These are phyloP conservation scores for Pythium phragmiticola DNA, from an alignment of 352 stramenopile species.

Conservation along the genomic window DNA sequence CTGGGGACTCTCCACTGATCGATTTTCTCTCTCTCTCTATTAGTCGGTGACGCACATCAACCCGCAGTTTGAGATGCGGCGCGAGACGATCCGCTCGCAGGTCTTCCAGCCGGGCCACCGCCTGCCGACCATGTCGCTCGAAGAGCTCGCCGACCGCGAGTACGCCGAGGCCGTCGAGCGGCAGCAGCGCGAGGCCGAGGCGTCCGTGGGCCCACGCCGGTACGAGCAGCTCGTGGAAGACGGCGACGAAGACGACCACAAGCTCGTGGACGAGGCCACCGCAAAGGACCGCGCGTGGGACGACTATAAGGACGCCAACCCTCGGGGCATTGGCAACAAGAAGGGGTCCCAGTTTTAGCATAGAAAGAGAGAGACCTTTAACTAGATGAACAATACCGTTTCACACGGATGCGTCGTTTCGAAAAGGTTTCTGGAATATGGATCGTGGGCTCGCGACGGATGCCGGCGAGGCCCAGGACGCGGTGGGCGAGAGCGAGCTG, in stretches of 20 bases:
- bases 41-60: slow-evolving; percentile 86
- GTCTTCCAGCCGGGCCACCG: slow-evolving; percentile 97
- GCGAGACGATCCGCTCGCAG: slow-evolving; percentile 78
- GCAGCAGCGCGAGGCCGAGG: slow-evolving; percentile 63
- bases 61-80: slow-evolving; percentile 83
- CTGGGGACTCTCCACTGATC: neutral
- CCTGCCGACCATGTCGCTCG: slow-evolving; percentile 94
- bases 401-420: slow-evolving; percentile 14
- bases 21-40: slow-evolving; percentile 2
- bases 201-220: slow-evolving; percentile 56
- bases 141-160: slow-evolving; percentile 92
- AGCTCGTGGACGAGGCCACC: slow-evolving; percentile 91
- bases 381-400: too few relatives aligned
- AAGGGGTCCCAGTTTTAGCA: slow-evolving; percentile 91
- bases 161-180: slow-evolving; percentile 86
- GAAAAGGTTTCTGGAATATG: neutral
- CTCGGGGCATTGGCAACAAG: slow-evolving; percentile 96
- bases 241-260: slow-evolving; percentile 93
- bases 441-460: neutral
- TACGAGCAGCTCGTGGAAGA: slow-evolving; percentile 95
- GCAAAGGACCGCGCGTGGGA: slow-evolving; percentile 95
- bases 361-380: neutral
- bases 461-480: neutral
- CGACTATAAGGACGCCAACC: slow-evolving; percentile 96
- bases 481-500: slow-evolving; percentile 25